Conservation (phyloP, 805 yeast genomes). For the Saturnispora zaruensis region DNA sequence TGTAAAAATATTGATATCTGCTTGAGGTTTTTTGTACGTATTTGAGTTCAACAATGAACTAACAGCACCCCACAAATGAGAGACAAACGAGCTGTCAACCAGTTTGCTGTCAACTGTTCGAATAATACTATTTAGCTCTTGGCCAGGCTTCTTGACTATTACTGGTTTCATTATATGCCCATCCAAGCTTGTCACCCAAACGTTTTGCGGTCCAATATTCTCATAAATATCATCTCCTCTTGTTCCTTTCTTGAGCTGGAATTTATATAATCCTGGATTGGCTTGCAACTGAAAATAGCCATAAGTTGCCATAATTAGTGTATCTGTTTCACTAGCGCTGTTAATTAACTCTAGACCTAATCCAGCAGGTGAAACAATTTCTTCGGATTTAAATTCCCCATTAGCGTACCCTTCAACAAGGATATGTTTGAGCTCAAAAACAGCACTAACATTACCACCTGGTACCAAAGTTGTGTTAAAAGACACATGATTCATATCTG, state of each 20-base stretch:
- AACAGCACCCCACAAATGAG: not conserved
- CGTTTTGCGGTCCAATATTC: constrained; percentile 19
- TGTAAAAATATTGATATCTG: constrained; percentile 71
- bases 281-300: constrained; percentile 80
- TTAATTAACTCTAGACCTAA: constrained; percentile 35
- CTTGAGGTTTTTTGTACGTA: constrained; percentile 26
- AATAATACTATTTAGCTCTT: constrained; percentile 5
- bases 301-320: constrained; percentile 66
- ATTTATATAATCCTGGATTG: constrained; percentile 60
- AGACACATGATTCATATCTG: constrained; percentile 59
- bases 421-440: constrained; percentile 44
- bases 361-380: constrained; percentile 38
- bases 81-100: constrained; percentile 7
- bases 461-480: constrained; percentile 31
- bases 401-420: constrained; percentile 65
- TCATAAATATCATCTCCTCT: constrained; percentile 35
- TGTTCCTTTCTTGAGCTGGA: constrained; percentile 37
- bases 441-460: constrained; percentile 31
- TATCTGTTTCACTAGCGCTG: constrained; percentile 33
- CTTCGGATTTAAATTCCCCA: constrained; percentile 25
- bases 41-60: not conserved
- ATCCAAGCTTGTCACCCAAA: constrained; percentile 32
- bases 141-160: constrained; percentile 24
- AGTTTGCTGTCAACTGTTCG: constrained; percentile 2
- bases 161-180: constrained; percentile 41